Conservation (phyloP, 768 basidiomycete genomes). For the Mycena polygramma region DNA sequence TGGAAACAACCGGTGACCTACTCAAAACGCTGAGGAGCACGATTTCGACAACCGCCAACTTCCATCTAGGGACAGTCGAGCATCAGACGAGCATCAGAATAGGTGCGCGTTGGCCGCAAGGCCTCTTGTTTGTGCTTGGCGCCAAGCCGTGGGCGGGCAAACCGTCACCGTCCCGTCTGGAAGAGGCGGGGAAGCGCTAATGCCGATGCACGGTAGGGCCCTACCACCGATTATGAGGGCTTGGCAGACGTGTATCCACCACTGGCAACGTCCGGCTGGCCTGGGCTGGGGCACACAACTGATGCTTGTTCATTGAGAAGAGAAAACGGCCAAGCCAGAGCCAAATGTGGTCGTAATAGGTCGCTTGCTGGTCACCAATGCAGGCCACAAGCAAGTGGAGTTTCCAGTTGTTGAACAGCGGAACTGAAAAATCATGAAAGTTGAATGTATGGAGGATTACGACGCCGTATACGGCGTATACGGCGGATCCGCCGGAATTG, state of each 20-base stretch:
- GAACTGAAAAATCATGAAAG: too few species aligned
- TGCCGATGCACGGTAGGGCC: neutral
- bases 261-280: neutral
- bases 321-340: neutral
- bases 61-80: too few species aligned
- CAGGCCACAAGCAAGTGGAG: constrained; percentile 1
- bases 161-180: neutral
- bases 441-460: too few species aligned
- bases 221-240: constrained; percentile 11
- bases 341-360: constrained; percentile 6
- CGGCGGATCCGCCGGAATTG: too few species aligned
- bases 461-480: too few species aligned
- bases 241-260: constrained; percentile 5
- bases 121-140: neutral
- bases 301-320: neutral
- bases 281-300: neutral
- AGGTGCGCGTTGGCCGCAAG: neutral
- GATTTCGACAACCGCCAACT: too few species aligned
- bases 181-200: constrained; percentile 1
- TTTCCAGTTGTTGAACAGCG: neutral
- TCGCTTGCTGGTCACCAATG: neutral
- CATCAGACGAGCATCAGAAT: neutral
- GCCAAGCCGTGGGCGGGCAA: neutral
- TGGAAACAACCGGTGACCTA: neutral
- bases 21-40: too few species aligned